Evolutionary conservation across 129 eudicot genomes (phyloP), one percentile per base, ranked within the genome.

Genomic region (Artemisia argyi): DNA sequence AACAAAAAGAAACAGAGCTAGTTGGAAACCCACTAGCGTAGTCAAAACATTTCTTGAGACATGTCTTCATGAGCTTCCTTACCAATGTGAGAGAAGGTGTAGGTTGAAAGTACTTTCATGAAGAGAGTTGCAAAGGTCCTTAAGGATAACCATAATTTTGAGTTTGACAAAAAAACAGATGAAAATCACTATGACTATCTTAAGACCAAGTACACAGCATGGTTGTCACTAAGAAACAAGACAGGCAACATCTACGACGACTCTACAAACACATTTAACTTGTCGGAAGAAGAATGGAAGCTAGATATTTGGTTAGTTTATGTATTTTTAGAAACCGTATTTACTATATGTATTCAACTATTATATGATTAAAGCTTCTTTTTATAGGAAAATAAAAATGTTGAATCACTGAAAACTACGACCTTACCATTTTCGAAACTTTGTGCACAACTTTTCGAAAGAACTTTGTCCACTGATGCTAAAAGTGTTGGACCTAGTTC

Each of bases 201-300:
- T 9, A 69, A 69, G 20, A 46, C 16, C 12, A 69, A 69, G 16
- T 69, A 53, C 4, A 62, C 62, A 24, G 61, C 73, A 53, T 69
- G 73, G 73, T 69, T 39, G 53, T 11, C 24, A 10, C 13, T n/a
- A n/a, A n/a, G n/a, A 56, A 69, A 69, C 51, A 68, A 68, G 15
- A 16, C 62, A 20, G 63, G 17, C 18, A 56, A 69, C 15, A 46
- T 50, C 20, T 53, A 69, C 3, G 73, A 69, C 11, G n/a, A 61
- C 3, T 28, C 24, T 14, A 69, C 51, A 11, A 69, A 69, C 51
- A 69, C 50, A 0, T 69, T 69, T 52, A 51, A 69, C 30, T 17
- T 69, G 11, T 51, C 62, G 1, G 62, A 69, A 14, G n/a, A n/a
- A n/a, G 73, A 69, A 53, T 69, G 73, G 73, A 49, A 69, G 17